Evolutionary conservation across 1,139 yeast species (phyloP).

Genomic region (Petasospora rhodanensis): DNA sequence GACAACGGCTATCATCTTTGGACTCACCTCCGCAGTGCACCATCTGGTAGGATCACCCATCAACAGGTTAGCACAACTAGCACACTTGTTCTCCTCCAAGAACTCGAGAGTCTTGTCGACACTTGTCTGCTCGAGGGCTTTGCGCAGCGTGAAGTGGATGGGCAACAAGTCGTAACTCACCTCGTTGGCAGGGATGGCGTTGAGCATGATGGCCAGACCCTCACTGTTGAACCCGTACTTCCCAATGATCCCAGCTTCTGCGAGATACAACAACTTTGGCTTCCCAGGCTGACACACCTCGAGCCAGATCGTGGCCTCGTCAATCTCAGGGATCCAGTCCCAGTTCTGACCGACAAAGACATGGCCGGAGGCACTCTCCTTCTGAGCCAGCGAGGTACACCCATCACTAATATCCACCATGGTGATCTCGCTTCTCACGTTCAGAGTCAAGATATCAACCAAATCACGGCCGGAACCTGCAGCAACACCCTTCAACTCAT

Average conservation of each 20-base stretch:
- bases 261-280: constrained; percentile 18
- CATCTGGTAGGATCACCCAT: constrained; percentile 23
- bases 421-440: constrained; percentile 23
- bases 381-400: constrained; percentile 21
- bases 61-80: constrained; percentile 26
- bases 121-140: constrained; percentile 26
- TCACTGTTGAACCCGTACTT: constrained; percentile 22
- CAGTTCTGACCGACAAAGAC: constrained; percentile 22
- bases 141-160: constrained; percentile 31
- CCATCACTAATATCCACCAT: constrained; percentile 21
- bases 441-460: constrained; percentile 20
- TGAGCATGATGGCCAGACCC: constrained; percentile 21
- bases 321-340: constrained; percentile 25
- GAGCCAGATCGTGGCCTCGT: constrained; percentile 17
- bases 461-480: constrained; percentile 15
- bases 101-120: constrained; percentile 26
- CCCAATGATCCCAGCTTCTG: constrained; percentile 25
- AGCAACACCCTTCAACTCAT: constrained; percentile 22
- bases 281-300: constrained; percentile 17
- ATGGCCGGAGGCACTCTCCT: constrained; percentile 8
- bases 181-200: constrained; percentile 21
- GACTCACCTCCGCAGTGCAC: constrained; percentile 18
- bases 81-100: constrained; percentile 24
- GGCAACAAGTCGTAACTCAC: constrained; percentile 28
- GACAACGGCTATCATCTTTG: constrained; percentile 12